Evolutionary conservation across 1,284 basidiomycete species (phyloP).

Genomic region (Boletus semigastroideus): DNA sequence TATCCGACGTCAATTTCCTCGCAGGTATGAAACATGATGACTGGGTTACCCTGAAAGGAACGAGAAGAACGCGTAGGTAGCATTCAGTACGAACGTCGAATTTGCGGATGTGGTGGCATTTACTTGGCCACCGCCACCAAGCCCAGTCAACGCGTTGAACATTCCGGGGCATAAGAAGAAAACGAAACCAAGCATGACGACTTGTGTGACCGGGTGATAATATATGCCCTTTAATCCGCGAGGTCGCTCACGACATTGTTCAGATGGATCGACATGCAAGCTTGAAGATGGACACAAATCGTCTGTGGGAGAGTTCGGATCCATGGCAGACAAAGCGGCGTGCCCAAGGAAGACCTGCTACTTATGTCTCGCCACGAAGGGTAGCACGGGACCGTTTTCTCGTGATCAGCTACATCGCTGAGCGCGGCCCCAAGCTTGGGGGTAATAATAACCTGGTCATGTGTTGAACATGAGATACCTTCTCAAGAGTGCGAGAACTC

Average conservation of each 20-base stretch:
- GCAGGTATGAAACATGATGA: too few relatives aligned
- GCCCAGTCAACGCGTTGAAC: conserved; percentile 34
- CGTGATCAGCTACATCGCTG: too few relatives aligned
- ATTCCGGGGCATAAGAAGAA: conserved; percentile 40
- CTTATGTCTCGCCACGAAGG: not conserved
- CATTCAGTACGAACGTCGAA: not conserved
- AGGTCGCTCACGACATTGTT: not conserved
- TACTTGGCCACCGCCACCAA: conserved; percentile 22
- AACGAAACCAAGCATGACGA: conserved; percentile 38
- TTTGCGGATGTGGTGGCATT: too few relatives aligned
- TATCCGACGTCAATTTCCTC: not conserved
- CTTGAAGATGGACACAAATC: not conserved
- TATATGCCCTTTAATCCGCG: not conserved
- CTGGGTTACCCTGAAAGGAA: conserved; percentile 51
- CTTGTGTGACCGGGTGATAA: conserved; percentile 30
- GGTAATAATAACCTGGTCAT: not conserved
- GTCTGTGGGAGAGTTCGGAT: not conserved
- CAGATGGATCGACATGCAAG: not conserved
- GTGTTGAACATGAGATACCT: not conserved
- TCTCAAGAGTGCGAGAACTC: too few relatives aligned
- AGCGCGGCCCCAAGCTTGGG: too few relatives aligned
- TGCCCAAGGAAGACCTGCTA: not conserved
- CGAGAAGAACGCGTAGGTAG: conserved; percentile 43
- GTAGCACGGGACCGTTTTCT: too few relatives aligned
- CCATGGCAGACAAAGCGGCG: not conserved